These are phyloP conservation scores for Populus pruinosa DNA, from an alignment of 345 rosid species.

Conservation along the genomic window DNA sequence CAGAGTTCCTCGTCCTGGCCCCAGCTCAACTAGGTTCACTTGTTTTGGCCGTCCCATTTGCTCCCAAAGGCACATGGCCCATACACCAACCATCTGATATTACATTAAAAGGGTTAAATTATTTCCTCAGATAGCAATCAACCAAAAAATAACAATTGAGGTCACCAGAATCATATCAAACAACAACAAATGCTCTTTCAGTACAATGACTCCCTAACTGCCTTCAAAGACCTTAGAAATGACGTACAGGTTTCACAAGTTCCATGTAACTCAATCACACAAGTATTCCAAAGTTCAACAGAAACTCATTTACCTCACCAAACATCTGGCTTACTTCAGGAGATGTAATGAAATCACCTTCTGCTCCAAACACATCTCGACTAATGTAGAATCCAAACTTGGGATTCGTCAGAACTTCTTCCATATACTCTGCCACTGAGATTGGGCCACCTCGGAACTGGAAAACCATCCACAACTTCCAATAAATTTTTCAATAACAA, in stretches of 20 bases:
- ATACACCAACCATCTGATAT: conserved; percentile 77
- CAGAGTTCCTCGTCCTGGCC: conserved; percentile 94
- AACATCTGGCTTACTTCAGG: conserved; percentile 99
- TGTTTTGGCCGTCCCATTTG: conserved; percentile 79
- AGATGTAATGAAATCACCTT: conserved; percentile 93
- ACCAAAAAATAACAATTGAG: neutral
- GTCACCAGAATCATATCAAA: neutral
- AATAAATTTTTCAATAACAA: neutral
- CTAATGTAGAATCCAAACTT: conserved; percentile 85
- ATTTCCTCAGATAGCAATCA: neutral
- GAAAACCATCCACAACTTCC: conserved; percentile 7
- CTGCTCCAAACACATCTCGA: conserved; percentile 87
- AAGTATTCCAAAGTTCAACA: neutral
- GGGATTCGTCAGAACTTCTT: conserved; percentile 90
- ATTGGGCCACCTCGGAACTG: conserved; percentile 94
- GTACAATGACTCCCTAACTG: neutral
- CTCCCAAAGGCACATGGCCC: conserved; percentile 95
- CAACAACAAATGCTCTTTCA: neutral
- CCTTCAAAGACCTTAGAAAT: neutral
- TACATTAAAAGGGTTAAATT: conserved; percentile 9
- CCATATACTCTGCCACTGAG: conserved; percentile 90
- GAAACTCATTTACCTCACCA: conserved; percentile 60
- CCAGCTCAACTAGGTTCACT: conserved; percentile 85
- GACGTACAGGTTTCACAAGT: neutral
- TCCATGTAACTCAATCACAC: neutral